Percentiles rank a stretch among this genome's conserved stretches.
phyloP scores from a whole-genome alignment of 1,284 basidiomycete genomes.

The Trichosporon inkin region DNA sequence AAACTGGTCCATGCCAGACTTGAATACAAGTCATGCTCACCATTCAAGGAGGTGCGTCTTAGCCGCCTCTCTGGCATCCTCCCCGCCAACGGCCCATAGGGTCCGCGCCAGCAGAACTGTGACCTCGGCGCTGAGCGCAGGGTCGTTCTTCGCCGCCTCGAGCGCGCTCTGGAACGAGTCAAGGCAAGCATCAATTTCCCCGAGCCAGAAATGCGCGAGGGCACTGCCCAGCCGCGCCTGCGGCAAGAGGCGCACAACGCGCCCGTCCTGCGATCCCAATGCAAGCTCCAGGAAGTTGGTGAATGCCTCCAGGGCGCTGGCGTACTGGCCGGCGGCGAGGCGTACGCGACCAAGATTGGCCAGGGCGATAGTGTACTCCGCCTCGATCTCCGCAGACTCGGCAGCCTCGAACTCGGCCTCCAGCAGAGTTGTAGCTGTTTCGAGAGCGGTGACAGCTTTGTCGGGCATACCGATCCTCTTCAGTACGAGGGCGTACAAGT shows the following conservation, averaged over 20 bases:
- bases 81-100: slow-evolving; percentile 72
- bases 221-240: slow-evolving; percentile 70
- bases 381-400: slow-evolving; percentile 72
- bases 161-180: slow-evolving; percentile 64
- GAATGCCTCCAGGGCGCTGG: slow-evolving; percentile 64
- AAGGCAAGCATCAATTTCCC: slow-evolving; percentile 63
- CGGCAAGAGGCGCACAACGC: slow-evolving; percentile 33
- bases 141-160: slow-evolving; percentile 55
- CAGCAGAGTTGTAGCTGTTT: slow-evolving; percentile 61
- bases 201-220: slow-evolving; percentile 64
- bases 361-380: slow-evolving; percentile 75
- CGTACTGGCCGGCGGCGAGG: slow-evolving; percentile 60
- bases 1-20: no score
- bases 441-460: slow-evolving; percentile 62
- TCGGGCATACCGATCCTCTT: slow-evolving; percentile 74
- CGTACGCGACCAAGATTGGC: slow-evolving; percentile 74
- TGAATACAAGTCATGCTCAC: slow-evolving; percentile 54
- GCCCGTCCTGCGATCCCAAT: slow-evolving; percentile 41
- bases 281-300: slow-evolving; percentile 68
- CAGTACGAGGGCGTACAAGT: slow-evolving; percentile 79
- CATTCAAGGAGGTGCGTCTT: slow-evolving; percentile 78
- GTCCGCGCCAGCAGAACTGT: slow-evolving; percentile 71
- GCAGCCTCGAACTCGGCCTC: slow-evolving; percentile 83
- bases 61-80: slow-evolving; percentile 69
- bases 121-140: slow-evolving; percentile 61